Conservation (phyloP, 1,139 yeast species). For the Candida tropicalis region DNA sequence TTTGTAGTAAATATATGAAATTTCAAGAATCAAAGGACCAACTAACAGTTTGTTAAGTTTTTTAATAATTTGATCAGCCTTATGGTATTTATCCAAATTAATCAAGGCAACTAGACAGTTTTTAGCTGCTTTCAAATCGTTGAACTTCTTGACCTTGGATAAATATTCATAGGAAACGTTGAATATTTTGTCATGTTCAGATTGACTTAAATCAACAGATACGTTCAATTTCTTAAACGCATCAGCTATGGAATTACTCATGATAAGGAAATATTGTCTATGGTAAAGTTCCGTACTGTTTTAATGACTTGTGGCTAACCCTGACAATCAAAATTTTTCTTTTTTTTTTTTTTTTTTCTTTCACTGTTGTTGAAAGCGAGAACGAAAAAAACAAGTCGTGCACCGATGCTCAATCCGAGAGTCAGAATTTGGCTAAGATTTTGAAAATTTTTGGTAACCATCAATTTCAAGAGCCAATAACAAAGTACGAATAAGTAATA, state of each 20-base stretch:
- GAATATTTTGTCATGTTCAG: constrained; percentile 44
- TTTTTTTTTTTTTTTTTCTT: constrained; percentile 3
- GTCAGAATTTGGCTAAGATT: no score
- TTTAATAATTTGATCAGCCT: constrained; percentile 53
- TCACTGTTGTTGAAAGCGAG: constrained; percentile 2
- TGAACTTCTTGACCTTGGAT: constrained; percentile 40
- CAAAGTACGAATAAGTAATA: background rate
- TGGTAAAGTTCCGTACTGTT: background rate
- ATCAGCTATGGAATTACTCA: constrained; percentile 46
- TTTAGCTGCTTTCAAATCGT: constrained; percentile 56
- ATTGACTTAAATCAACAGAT: constrained; percentile 24
- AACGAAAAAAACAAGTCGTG: background rate
- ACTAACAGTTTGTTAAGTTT: constrained; percentile 40
- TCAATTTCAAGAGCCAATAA: constrained; percentile 1
- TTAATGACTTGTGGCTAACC: no score
- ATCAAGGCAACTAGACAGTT: constrained; percentile 71
- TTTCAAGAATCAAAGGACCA: constrained; percentile 52
- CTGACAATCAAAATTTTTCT: constrained; percentile 1
- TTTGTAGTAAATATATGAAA: constrained; percentile 73
- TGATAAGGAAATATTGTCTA: constrained; percentile 14
- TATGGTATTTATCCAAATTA: constrained; percentile 66
- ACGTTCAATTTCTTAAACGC: constrained; percentile 47
- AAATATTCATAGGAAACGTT: constrained; percentile 47
- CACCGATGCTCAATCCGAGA: background rate
- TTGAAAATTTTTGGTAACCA: constrained; percentile 6